phyloP scores from a whole-genome alignment of 148 eudicot species.

The Polygonum aviculare region DNA sequence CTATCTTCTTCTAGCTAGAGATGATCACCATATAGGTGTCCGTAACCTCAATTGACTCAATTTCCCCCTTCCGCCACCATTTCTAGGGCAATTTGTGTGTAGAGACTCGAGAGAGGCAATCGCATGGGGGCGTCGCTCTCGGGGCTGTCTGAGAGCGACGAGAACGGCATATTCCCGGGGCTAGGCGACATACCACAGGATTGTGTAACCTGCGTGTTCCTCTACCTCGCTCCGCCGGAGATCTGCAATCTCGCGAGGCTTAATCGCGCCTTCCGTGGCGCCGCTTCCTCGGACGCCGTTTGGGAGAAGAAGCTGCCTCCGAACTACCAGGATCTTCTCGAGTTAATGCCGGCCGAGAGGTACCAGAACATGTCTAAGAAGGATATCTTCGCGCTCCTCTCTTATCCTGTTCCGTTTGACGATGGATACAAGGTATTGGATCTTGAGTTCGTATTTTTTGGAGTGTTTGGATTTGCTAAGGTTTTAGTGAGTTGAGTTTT shows the following conservation, averaged over 20 bases:
- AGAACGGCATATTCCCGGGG: conserved; percentile 30
- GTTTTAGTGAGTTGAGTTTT: neutral
- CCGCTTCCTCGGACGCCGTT: conserved; percentile 80
- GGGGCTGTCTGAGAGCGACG: conserved; percentile 37
- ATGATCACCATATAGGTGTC: neutral
- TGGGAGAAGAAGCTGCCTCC: conserved; percentile 73
- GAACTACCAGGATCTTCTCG: conserved; percentile 54
- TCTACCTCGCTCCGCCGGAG: conserved; percentile 76
- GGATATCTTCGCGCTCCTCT: conserved; percentile 60
- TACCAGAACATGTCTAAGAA: conserved; percentile 39
- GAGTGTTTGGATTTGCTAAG: conserved; percentile 1
- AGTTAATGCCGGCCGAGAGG: conserved; percentile 33
- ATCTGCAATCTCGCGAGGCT: conserved; percentile 85
- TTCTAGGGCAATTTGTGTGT: neutral
- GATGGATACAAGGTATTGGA: conserved; percentile 47
- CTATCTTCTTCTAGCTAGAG: neutral
- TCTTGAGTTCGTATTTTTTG: neutral
- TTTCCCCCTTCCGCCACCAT: neutral
- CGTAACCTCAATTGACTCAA: neutral
- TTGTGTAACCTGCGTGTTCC: conserved; percentile 80
- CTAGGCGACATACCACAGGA: conserved; percentile 91
- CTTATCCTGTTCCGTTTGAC: conserved; percentile 51
- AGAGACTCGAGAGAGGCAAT: neutral
- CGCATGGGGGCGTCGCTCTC: conserved; percentile 73
- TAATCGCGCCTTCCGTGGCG: conserved; percentile 85